Conservation (phyloP, 2,329 filamentous ascomycete species). For the Ceratocystis harringtonii region DNA sequence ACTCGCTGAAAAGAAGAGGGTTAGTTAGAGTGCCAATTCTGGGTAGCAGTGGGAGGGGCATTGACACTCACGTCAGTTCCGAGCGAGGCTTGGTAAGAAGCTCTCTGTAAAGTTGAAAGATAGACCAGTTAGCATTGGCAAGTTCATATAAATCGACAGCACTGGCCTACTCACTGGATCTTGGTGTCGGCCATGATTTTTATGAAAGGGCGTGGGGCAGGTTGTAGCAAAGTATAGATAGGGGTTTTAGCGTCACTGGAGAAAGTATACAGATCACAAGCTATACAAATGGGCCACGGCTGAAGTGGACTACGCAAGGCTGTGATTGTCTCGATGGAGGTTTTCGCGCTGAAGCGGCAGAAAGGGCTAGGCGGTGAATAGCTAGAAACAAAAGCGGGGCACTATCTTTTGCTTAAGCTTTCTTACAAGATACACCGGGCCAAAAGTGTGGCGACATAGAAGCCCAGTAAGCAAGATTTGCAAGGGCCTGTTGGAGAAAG, state of each 20-base stretch:
- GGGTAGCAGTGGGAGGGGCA: not conserved
- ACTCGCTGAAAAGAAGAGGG: conserved; percentile 47
- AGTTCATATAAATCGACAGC: not conserved
- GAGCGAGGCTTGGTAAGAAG: conserved; percentile 75
- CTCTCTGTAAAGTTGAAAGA: conserved; percentile 41
- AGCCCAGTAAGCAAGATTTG: conserved; percentile 1
- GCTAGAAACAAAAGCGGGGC: not conserved
- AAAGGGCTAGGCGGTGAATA: conserved; percentile 14
- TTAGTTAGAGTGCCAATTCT: conserved; percentile 6
- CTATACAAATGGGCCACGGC: not conserved
- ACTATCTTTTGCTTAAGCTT: not conserved
- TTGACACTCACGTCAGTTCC: conserved; percentile 66
- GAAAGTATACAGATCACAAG: not conserved
- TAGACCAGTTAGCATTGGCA: not conserved
- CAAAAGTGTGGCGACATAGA: not conserved
- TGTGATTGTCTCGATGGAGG: conserved; percentile 15
- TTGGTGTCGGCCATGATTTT: conserved; percentile 49
- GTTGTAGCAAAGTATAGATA: not conserved
- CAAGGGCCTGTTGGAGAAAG: conserved; percentile 3
- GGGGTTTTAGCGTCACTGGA: not conserved
- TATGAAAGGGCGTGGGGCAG: conserved; percentile 17
- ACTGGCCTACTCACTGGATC: conserved; percentile 43
- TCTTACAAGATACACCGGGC: not conserved
- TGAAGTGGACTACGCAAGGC: conserved; percentile 15
- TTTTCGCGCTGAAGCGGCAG: conserved; percentile 12